A percentile compares a stretch with the other conserved stretches of the same genome.
phyloP scores from a whole-genome alignment of 2,329 filamentous ascomycete genomes.

The Cytospora mali region DNA sequence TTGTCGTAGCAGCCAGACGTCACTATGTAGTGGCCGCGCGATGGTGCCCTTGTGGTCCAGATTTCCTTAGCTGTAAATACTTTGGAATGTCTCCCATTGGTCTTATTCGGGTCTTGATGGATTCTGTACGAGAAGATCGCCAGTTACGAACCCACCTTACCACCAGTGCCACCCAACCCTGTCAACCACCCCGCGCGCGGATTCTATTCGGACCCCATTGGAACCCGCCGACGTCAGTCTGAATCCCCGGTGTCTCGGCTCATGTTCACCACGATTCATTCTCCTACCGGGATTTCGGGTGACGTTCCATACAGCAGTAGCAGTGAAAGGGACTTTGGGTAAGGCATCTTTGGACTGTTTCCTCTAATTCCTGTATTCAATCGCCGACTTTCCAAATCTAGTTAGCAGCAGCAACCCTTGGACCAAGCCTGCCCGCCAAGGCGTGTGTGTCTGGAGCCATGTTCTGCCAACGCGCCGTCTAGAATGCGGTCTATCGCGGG shows the following conservation, averaged over 20 bases:
- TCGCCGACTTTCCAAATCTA: conserved; percentile 14
- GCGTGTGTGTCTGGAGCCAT: neutral
- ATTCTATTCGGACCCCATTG: neutral
- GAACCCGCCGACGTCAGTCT: neutral
- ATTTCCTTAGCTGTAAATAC: no score
- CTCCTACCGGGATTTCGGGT: neutral
- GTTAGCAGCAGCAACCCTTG: conserved; percentile 12
- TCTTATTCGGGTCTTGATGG: neutral
- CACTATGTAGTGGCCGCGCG: neutral
- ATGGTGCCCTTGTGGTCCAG: no score
- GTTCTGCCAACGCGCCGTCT: conserved; percentile 23
- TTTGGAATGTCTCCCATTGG: conserved; percentile 5
- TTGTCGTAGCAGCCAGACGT: neutral
- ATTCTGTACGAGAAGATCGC: neutral
- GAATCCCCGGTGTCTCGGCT: neutral
- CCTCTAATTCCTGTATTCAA: conserved; percentile 3
- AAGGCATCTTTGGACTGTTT: neutral
- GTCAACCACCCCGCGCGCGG: neutral
- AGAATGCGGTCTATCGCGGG: conserved; percentile 28
- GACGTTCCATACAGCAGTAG: neutral
- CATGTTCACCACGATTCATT: neutral
- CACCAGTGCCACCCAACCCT: no score
- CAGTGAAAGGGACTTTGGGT: neutral
- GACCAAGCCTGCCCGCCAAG: conserved; percentile 2
- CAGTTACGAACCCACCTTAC: neutral